phyloP scores from a whole-genome alignment of 2,329 filamentous ascomycete genomes.

The Canariomyces notabilis region DNA sequence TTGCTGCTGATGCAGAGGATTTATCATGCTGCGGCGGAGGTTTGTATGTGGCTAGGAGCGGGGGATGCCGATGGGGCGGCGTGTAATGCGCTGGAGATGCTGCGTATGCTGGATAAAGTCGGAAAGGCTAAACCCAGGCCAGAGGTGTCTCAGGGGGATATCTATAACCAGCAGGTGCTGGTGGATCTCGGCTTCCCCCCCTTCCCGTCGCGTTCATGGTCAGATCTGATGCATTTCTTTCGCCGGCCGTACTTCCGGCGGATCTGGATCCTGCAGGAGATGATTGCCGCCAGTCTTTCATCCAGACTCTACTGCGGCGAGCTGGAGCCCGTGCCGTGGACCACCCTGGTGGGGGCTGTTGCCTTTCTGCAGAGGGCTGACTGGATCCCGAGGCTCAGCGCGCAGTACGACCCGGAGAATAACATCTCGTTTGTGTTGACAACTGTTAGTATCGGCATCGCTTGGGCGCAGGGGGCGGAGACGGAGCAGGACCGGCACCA shows the following conservation, averaged over 20 bases:
- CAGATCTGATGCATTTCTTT: background rate
- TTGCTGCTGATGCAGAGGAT: slow-evolving; percentile 5
- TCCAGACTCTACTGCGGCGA: background rate
- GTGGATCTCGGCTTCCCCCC: background rate
- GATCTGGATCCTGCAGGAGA: slow-evolving; percentile 8
- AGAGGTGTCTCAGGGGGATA: background rate
- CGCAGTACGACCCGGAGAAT: background rate
- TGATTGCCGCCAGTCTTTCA: background rate
- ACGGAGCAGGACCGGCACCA: background rate
- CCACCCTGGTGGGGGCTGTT: background rate
- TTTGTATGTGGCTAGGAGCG: background rate
- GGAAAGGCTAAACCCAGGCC: background rate
- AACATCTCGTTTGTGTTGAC: background rate
- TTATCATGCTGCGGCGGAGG: background rate
- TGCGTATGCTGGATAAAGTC: background rate
- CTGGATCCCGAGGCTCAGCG: background rate
- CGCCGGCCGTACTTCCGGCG: background rate
- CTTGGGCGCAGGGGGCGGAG: background rate
- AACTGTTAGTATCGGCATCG: background rate
- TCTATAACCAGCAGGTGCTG: background rate
- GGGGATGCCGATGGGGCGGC: background rate
- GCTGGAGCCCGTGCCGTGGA: background rate
- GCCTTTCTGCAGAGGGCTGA: background rate
- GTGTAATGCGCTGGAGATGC: background rate
- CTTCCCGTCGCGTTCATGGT: background rate